Evolutionary conservation across 1,139 yeast genomes (phyloP), one percentile per base, ranked within the genome.

Genomic region (Saccharomyces hybrid): DNA sequence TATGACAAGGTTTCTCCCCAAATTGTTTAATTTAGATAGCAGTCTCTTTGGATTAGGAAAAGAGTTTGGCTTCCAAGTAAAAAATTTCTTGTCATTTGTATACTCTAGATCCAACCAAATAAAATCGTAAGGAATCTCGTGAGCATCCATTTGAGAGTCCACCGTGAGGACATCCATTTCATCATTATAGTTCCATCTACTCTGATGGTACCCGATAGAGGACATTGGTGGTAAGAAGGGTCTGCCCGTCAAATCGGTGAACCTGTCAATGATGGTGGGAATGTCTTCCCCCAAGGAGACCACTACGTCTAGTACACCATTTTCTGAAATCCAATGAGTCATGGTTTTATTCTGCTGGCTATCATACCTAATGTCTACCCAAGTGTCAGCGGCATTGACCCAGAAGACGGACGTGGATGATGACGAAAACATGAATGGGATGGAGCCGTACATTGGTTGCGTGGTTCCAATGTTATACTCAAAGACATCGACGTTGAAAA

Each of bases 41-140:
- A 93, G 82, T 23, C 75, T 68, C 42, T 77, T 79, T 1, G 95
- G 96, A 59, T 84, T 78, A 0, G 95, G 91, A 72, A 93, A 93
- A 25, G 78, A 71, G 49, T 82, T 82, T 46, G 76, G 72, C 65
- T 88, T 81, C 99, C 99, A 93, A 0, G 97, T 90, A 68, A 93
- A 93, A 69, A 89, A 93, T 70, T 88, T 86, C 69, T 87, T 89
- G 32, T 79, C 75, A 58, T 86, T 91, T 0, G 98, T 82, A 70
- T 93, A 93, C 67, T 93, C 99, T 53, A 93, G 81, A 71, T 93
- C 99, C 53, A 93, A 78, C 99, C 99, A 93, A 54, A 93, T 87
- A 8, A 88, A 83, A 68, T 93, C 99, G 67, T 84, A 88, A 2
- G 99, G 98, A 57, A 95, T 84, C 51, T 76, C 79, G 64, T 80